A percentile compares a stretch with the other conserved stretches of the same genome.
phyloP scores from a whole-genome alignment of 345 rosid genomes.

The Linum trigynum region DNA sequence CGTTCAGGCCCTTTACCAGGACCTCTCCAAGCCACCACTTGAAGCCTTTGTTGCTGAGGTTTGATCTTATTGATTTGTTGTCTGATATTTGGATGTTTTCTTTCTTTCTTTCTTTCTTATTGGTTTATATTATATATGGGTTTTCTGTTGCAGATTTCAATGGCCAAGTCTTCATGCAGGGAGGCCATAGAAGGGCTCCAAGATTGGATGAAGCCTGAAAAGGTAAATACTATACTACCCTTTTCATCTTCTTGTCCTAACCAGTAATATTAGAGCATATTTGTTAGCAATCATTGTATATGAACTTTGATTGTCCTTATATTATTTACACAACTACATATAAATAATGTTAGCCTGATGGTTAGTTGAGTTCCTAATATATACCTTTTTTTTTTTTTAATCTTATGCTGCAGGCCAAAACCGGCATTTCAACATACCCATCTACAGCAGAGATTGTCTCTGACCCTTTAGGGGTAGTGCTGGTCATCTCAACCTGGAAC shows the following conservation, averaged over 20 bases:
- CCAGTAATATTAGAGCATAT: neutral
- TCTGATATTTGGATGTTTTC: neutral
- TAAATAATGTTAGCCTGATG: too few species aligned
- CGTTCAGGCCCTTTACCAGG: constrained; percentile 44
- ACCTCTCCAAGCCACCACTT: constrained; percentile 59
- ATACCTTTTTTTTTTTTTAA: too few species aligned
- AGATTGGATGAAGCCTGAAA: constrained; percentile 71
- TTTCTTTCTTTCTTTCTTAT: neutral
- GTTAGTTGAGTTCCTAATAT: too few species aligned
- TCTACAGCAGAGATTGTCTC: constrained; percentile 75
- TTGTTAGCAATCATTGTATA: too few species aligned
- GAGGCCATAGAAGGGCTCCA: constrained; percentile 54
- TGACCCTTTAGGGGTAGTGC: constrained; percentile 72
- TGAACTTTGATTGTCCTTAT: neutral
- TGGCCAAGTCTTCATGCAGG: constrained; percentile 42
- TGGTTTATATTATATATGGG: neutral
- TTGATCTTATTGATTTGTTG: neutral
- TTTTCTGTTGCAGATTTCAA: constrained; percentile 43
- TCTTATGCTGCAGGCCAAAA: constrained; percentile 49
- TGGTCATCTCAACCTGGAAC: constrained; percentile 83
- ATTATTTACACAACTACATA: neutral
- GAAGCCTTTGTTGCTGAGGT: constrained; percentile 76
- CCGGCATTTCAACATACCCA: constrained; percentile 57
- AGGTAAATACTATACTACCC: constrained; percentile 27
- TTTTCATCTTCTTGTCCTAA: neutral